Evolutionary conservation across 495 filamentous ascomycete species (phyloP).

Genomic region (Terfezia boudieri): DNA sequence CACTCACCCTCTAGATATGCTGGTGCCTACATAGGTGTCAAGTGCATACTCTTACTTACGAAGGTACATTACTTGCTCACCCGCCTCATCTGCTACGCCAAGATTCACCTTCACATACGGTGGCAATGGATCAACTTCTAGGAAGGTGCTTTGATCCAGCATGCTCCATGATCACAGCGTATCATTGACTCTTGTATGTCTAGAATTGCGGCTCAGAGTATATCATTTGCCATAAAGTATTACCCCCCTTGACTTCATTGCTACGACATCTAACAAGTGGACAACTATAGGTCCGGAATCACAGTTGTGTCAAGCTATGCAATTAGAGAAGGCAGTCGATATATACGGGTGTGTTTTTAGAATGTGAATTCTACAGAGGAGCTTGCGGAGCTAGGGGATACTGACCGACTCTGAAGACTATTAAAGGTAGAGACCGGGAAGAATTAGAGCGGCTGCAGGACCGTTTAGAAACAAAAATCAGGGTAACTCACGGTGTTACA

Average conservation of each 20-base stretch:
- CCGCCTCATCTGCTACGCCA: no score
- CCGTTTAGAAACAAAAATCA: conserved; percentile 61
- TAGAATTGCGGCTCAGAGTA: conserved; percentile 1
- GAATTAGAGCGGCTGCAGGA: conserved; percentile 52
- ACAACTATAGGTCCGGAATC: conserved; percentile 48
- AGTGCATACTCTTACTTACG: no score
- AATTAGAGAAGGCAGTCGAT: conserved; percentile 52
- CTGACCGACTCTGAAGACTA: conserved; percentile 26
- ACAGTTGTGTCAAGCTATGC: conserved; percentile 72
- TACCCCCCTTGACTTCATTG: not conserved
- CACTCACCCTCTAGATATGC: no score
- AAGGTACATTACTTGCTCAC: no score
- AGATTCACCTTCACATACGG: no score
- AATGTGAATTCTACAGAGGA: no score
- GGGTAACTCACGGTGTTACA: conserved; percentile 26
- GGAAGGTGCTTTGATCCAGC: conserved; percentile 1
- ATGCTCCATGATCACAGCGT: not conserved
- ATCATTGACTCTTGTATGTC: not conserved
- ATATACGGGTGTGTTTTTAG: conserved; percentile 43
- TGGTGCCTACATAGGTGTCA: no score
- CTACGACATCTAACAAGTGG: conserved; percentile 3
- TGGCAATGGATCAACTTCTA: conserved; percentile 14
- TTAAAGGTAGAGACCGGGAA: conserved; percentile 43
- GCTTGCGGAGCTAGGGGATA: no score
- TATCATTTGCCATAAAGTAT: conserved; percentile 15